Evolutionary conservation across 441 rosid species (phyloP).

Genomic region (Metrosideros polymorpha): DNA sequence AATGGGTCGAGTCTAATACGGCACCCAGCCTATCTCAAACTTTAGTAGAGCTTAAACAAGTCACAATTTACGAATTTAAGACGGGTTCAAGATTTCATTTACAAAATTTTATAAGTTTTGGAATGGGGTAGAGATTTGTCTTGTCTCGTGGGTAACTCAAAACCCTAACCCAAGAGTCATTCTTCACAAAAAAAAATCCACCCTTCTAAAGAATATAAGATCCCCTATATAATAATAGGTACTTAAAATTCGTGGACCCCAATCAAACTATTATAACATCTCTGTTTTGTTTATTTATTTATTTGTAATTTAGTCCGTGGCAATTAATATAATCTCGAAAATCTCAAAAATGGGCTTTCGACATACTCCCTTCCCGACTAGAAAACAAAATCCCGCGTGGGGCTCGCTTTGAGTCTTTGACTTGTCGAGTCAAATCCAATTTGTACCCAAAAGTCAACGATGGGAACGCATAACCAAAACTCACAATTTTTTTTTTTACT

Average conservation of each 20-base stretch:
- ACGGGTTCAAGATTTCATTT: neutral
- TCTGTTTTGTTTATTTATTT: neutral
- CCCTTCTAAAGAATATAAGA: neutral
- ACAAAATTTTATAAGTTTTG: too few species aligned
- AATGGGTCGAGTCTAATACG: neutral
- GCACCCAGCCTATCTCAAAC: accelerated
- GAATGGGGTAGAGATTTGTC: neutral
- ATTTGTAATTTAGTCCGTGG: neutral
- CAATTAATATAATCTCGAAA: neutral
- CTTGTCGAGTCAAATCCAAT: neutral
- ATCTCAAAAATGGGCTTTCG: neutral
- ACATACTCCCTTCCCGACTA: neutral
- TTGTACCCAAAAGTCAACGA: neutral
- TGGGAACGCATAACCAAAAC: neutral
- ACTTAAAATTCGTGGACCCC: neutral
- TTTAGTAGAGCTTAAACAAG: neutral
- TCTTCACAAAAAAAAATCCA: neutral
- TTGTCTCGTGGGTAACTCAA: neutral
- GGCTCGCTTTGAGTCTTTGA: neutral
- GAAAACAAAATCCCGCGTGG: neutral
- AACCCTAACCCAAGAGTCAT: neutral
- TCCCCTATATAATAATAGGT: neutral
- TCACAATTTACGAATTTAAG: neutral
- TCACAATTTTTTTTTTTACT: neutral
- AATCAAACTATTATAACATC: neutral